A percentile compares a stretch with the other conserved stretches of the same genome.
Evolutionary conservation across 192 early-diverging fungal genomes (phyloP).

Genomic region (Ambispora gerdemannii): DNA sequence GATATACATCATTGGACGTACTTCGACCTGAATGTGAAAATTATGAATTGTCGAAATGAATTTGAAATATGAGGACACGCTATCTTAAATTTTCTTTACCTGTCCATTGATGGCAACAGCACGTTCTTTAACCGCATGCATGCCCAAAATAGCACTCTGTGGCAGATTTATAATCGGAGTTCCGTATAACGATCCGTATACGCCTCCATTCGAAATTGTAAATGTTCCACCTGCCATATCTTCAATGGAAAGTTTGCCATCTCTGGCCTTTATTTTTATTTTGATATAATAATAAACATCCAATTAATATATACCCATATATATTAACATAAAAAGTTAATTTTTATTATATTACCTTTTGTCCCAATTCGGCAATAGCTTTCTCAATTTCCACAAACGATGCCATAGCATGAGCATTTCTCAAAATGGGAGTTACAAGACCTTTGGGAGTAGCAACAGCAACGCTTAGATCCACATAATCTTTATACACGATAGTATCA

Average conservation of each 20-base stretch:
- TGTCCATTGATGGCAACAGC: conserved; percentile 92
- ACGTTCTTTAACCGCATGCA: conserved; percentile 98
- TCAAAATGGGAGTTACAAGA: conserved; percentile 93
- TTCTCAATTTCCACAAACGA: conserved; percentile 89
- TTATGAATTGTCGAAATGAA: conserved; percentile 20
- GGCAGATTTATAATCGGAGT: conserved; percentile 99
- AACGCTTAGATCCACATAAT: conserved; percentile 93
- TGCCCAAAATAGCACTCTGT: conserved; percentile 95
- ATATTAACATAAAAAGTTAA: background rate
- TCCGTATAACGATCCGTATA: conserved; percentile 95
- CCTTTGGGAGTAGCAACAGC: conserved; percentile 99
- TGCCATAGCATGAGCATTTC: conserved; percentile 81
- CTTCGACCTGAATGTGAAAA: conserved; percentile 53
- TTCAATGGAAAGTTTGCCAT: conserved; percentile 95
- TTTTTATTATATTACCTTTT: conserved; percentile 53
- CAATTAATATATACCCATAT: background rate
- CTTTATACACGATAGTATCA: conserved; percentile 85
- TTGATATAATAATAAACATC: too few species aligned
- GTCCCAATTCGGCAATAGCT: conserved; percentile 82
- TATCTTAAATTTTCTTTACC: conserved; percentile 44
- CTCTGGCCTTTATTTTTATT: conserved; percentile 66
- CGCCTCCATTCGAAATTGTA: conserved; percentile 98
- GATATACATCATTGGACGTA: conserved; percentile 96
- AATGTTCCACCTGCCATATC: conserved; percentile 98
- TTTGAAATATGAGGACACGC: background rate